These are phyloP conservation scores for Lipomyces yamadae DNA, from an alignment of 805 yeast genomes.

Conservation along the genomic window DNA sequence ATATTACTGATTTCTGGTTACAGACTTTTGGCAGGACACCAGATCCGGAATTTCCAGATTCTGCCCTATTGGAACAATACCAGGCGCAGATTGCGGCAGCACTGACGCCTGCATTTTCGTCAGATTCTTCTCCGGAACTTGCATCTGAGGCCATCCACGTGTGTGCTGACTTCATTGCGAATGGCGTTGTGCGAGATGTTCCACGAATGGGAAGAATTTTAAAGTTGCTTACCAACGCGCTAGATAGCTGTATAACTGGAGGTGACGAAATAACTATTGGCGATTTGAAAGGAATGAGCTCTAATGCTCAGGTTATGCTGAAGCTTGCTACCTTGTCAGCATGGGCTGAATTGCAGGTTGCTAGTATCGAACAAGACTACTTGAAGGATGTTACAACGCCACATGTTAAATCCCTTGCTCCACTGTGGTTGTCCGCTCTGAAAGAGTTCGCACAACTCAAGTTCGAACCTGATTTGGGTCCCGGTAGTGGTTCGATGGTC, in stretches of 20 bases:
- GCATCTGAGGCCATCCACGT: conserved; percentile 79
- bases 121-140: conserved; percentile 71
- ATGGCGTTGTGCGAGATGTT: conserved; percentile 57
- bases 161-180: conserved; percentile 73
- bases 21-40: conserved; percentile 57
- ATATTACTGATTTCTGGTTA: background rate
- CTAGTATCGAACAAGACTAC: conserved; percentile 40
- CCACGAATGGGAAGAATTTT: conserved; percentile 60
- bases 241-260: conserved; percentile 56
- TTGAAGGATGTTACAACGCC: conserved; percentile 51
- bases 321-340: conserved; percentile 48
- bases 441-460: conserved; percentile 74
- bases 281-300: conserved; percentile 44
- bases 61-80: conserved; percentile 80
- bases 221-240: conserved; percentile 64
- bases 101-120: conserved; percentile 79
- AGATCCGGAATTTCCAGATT: conserved; percentile 75
- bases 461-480: conserved; percentile 52
- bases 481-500: conserved; percentile 3
- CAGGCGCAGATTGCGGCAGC: conserved; percentile 95
- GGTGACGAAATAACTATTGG: conserved; percentile 45
- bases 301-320: conserved; percentile 47
- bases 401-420: conserved; percentile 63
- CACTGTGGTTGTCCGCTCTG: conserved; percentile 78
- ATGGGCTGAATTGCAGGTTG: conserved; percentile 50